Base-by-base conservation (phyloP, 1,284 basidiomycete species). In the Phylloboletellus chloephorus region DNA sequence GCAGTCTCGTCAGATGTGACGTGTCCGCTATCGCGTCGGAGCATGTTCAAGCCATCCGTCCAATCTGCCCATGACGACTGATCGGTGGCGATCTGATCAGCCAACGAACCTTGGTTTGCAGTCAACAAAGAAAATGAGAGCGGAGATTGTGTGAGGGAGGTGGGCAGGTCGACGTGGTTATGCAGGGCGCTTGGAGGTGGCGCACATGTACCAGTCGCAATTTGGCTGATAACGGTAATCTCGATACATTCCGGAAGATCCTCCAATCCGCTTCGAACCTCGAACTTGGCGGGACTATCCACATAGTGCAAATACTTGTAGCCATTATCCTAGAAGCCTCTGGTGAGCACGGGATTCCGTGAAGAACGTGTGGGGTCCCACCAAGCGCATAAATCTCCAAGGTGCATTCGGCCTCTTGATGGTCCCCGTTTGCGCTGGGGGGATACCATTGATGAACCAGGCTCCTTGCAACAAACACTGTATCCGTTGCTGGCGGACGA, bases 21-120 rank as follows among this genome's bases (percentile, higher is more conserved):
- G 53, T 90, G 84, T 12, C 82, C 85, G 10, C 82, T 79, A 54
- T 88, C 85, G 39, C 80, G 71, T 32, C 85, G 70, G 33, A 95
- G 69, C 76, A 95, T 89, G 54, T 91, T 89, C 59, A 98, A 65
- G 2, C 93, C 94, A 61, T 98, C 94, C 1, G 89, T 89, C 94
- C 94, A 98, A 66, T 98, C 94, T 16, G 90, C 88, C 76, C 89
- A 92, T 32, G 88, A 74, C 13, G 85, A 82, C 39, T 79, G 74
- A 61, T 94, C 88, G 7, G 88, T 78, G 2, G 92, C 90, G 52
- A 93, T 85, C 49, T 89, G 77, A 60, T 96, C 90, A 5, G 90
- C 86, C 41, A 95, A 63, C 13, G 85, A 84, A 11, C 79, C 76
- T 54, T 88, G 85, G 45, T 77, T 77, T 21, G 83, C 72, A 42